These are phyloP conservation scores for Huiozyma naganishii DNA, from an alignment of 805 yeast genomes.

Conservation along the genomic window DNA sequence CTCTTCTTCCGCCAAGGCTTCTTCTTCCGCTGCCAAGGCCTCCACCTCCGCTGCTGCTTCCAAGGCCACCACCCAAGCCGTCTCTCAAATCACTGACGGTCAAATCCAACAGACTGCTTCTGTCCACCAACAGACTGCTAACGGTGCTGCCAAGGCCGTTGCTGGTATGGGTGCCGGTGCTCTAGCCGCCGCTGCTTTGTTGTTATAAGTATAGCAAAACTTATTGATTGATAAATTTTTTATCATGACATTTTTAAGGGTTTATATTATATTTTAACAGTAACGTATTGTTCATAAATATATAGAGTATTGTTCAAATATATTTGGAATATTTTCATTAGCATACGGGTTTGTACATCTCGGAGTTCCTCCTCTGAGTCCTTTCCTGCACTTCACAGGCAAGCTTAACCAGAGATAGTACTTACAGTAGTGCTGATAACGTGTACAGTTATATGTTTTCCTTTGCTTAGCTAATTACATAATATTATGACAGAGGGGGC, in stretches of 20 bases:
- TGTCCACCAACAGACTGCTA: slow-evolving; percentile 10
- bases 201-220: slow-evolving; percentile 7
- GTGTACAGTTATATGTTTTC: no score
- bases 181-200: slow-evolving; percentile 14
- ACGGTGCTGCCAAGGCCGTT: slow-evolving; percentile 15
- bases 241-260: neutral
- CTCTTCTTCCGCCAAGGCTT: slow-evolving; percentile 1
- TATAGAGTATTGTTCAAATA: neutral
- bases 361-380: no score
- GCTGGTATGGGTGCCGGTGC: slow-evolving; percentile 17
- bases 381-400: no score
- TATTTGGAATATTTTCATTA: neutral
- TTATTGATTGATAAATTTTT: neutral
- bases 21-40: slow-evolving; percentile 2
- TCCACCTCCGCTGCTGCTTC: slow-evolving; percentile 3
- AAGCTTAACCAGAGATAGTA: no score
- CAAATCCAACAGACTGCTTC: slow-evolving; percentile 10
- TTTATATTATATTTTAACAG: neutral
- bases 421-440: no score
- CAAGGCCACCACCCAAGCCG: slow-evolving; percentile 7
- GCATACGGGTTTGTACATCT: no score
- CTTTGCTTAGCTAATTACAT: no score
- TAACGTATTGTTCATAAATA: neutral
- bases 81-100: slow-evolving; percentile 5
- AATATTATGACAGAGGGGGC: no score